A percentile compares a stretch with the other conserved stretches of the same genome.
Conservation (phyloP, 2,329 filamentous ascomycete genomes). For the Verticillium nonalfalfae region DNA sequence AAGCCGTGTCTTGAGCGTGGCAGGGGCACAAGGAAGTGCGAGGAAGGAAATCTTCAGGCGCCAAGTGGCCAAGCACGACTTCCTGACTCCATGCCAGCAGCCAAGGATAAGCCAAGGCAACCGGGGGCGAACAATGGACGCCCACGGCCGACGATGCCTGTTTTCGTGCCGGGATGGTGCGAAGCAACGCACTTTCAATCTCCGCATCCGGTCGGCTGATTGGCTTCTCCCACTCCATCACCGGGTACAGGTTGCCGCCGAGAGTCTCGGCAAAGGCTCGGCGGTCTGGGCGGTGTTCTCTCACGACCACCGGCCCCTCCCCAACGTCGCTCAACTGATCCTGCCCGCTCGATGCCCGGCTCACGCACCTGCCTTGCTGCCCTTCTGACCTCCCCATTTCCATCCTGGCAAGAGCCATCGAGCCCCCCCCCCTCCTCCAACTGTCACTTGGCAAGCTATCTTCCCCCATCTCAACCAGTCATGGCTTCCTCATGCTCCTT, state of each 20-base stretch:
- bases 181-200: not conserved
- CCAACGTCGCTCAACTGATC: not conserved
- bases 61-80: not conserved
- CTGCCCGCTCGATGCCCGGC: not conserved
- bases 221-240: not conserved
- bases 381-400: not conserved
- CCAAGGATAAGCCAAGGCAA: not conserved
- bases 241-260: slow-evolving; percentile 1
- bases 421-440: not conserved
- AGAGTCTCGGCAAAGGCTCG: slow-evolving; percentile 1
- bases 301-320: not conserved
- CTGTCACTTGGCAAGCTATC: not conserved
- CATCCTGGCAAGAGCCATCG: not conserved
- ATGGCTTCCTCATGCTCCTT: not conserved
- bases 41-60: not conserved
- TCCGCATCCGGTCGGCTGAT: slow-evolving; percentile 1
- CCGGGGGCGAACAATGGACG: not conserved
- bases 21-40: not conserved
- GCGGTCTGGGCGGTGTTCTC: slow-evolving; percentile 1
- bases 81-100: not conserved
- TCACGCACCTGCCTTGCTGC: not conserved
- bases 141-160: not conserved
- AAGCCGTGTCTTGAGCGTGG: too few species aligned
- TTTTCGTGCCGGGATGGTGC: not conserved
- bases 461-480: not conserved